These are phyloP conservation scores for Dendrobium chrysotoxum DNA, from an alignment of 106 monocot species.

Conservation along the genomic window DNA sequence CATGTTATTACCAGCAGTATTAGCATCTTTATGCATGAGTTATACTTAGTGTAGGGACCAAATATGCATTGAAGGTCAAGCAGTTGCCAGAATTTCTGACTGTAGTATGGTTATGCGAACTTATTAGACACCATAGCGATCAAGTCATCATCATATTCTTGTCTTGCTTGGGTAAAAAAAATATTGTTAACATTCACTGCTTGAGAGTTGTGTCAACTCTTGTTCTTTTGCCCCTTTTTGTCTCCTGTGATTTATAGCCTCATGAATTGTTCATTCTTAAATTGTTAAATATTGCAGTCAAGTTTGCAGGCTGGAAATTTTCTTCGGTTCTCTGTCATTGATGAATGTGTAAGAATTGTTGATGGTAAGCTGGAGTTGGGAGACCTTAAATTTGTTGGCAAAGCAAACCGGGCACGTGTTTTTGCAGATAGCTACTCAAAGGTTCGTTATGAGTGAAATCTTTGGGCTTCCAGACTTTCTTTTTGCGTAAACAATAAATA, in stretches of 20 bases:
- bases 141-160: background rate
- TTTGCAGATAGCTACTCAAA: constrained; percentile 96
- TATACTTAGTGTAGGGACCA: background rate
- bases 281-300: constrained; percentile 45
- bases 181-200: background rate
- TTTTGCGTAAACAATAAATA: background rate
- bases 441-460: constrained; percentile 30
- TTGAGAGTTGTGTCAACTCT: background rate
- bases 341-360: constrained; percentile 52
- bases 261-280: background rate
- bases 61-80: too few species aligned
- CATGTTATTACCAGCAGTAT: background rate
- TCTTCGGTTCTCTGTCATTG: constrained; percentile 65
- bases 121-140: background rate
- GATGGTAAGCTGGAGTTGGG: constrained; percentile 71
- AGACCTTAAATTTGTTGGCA: constrained; percentile 58
- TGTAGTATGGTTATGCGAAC: background rate
- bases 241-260: background rate
- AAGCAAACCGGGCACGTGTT: constrained; percentile 58
- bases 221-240: background rate
- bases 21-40: background rate
- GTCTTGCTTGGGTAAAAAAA: background rate
- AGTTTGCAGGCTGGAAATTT: constrained; percentile 49
- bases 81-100: background rate
- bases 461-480: background rate